Percentiles rank a stretch among this genome's conserved stretches.
phyloP scores from a whole-genome alignment of 2,329 filamentous ascomycete species.

The Paraphoma chrysanthemicola region DNA sequence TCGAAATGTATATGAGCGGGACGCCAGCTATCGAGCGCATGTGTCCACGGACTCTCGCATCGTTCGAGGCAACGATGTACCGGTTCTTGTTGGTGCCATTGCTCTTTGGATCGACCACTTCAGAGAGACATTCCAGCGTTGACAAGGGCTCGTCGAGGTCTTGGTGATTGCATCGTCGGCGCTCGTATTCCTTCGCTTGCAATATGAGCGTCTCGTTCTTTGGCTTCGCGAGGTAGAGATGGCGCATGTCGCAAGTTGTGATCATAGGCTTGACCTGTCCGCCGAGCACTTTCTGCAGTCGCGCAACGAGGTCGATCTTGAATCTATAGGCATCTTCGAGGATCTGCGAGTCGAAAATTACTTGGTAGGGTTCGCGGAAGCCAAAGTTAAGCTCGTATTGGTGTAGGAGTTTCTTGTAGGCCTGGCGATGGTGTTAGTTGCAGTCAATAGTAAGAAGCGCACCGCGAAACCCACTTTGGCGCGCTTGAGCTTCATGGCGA shows the following conservation, averaged over 20 bases:
- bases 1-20: slow-evolving; percentile 78
- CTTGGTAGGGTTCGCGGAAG: slow-evolving; percentile 91
- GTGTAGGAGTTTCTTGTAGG: slow-evolving; percentile 91
- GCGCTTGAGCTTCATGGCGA: slow-evolving; percentile 42
- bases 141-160: slow-evolving; percentile 74
- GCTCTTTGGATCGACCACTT: slow-evolving; percentile 80
- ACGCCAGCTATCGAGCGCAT: slow-evolving; percentile 74
- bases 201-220: slow-evolving; percentile 69
- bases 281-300: slow-evolving; percentile 82
- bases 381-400: slow-evolving; percentile 87
- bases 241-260: slow-evolving; percentile 80
- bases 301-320: slow-evolving; percentile 83
- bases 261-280: slow-evolving; percentile 87
- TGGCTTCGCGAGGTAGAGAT: slow-evolving; percentile 71
- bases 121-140: slow-evolving; percentile 72
- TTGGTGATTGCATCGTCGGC: slow-evolving; percentile 79
- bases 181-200: slow-evolving; percentile 76
- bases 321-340: slow-evolving; percentile 80
- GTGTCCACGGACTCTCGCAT: slow-evolving; percentile 66
- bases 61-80: slow-evolving; percentile 80
- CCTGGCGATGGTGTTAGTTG: slow-evolving; percentile 61
- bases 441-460: background rate
- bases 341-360: slow-evolving; percentile 80
- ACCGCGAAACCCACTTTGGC: slow-evolving; percentile 26
- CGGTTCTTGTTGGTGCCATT: slow-evolving; percentile 76